Evolutionary conservation across 208 protist species (phyloP).

Genomic region (Trypanosoma congolense): DNA sequence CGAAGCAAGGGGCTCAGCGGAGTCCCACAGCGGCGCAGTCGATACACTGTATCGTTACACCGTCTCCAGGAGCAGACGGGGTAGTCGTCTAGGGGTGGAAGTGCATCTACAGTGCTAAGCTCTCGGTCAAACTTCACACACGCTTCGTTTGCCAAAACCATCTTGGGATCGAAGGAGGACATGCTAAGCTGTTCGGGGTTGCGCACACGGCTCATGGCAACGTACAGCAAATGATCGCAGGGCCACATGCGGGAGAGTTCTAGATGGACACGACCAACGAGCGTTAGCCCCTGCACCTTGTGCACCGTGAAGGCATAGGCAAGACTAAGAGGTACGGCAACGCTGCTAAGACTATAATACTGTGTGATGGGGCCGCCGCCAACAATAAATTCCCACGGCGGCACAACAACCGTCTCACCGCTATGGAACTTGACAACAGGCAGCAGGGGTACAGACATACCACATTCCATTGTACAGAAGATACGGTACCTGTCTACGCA

Average conservation of each 20-base stretch:
- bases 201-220: constrained; percentile 85
- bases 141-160: constrained; percentile 75
- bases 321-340: constrained; percentile 71
- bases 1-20: constrained; percentile 61
- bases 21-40: constrained; percentile 61
- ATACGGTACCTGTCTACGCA: constrained; percentile 78
- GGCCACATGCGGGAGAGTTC: constrained; percentile 88
- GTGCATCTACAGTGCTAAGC: constrained; percentile 35
- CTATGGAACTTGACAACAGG: constrained; percentile 85
- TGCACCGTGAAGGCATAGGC: constrained; percentile 90
- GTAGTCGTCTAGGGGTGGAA: constrained; percentile 29
- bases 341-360: constrained; percentile 73
- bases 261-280: constrained; percentile 82
- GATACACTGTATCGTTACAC: constrained; percentile 84
- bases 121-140: constrained; percentile 74
- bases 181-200: constrained; percentile 88
- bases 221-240: constrained; percentile 85
- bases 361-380: constrained; percentile 66
- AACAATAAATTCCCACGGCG: constrained; percentile 81
- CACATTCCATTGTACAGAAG: constrained; percentile 77
- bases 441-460: constrained; percentile 71
- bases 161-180: constrained; percentile 58
- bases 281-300: constrained; percentile 84
- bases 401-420: constrained; percentile 66
- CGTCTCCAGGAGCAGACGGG: constrained; percentile 79